Base-by-base conservation (phyloP, 345 rosid genomes). In the Garcia nutans region DNA sequence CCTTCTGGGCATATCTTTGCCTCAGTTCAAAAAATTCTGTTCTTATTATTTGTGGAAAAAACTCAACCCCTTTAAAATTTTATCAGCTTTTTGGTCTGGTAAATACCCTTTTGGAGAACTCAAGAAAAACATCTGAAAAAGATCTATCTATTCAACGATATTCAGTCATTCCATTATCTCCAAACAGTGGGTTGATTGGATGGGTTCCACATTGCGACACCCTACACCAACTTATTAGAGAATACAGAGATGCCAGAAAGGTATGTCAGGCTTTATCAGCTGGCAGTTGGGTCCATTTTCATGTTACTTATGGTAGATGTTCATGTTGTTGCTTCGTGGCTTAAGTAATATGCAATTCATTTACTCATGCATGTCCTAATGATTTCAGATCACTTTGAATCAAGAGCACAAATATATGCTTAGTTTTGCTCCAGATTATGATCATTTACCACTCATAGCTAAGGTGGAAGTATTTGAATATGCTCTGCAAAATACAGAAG, bases 191-290 rank as follows among this genome's bases (percentile, higher is more conserved):
- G 65, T 86, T 96, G 76, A 96, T 96, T 58, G 99, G 81, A 81
- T 96, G 99, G 99, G 99, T 96, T 76, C 97, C 98, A 54, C 85
- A 92, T 78, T 96, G 99, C 65, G 99, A 96, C 85, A 96, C 99
- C 71, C 88, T 96, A 28, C 97, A 96, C 86, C 87, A 89, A 1
- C 98, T 96, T 77, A 96, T 96, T 79, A 85, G 92, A 72, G 99
- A 96, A 81, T 93, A 90, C 83, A 88, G 98, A 76, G 99, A 96
- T 85, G 93, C 96, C 17, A 88, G 98, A 84, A 90, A 90, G 92
- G 98, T 96, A 20, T 22, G 23, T 10, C 42, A 63, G 10, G 1
- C 37, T 58, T 26, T 65, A 12, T 31, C 15, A 6, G 37, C 37
- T 33, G 41, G 41, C 5, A 5, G 41, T 8, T 33, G 20, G 22